phyloP scores from a whole-genome alignment of 495 filamentous ascomycete genomes.

The Cercophora samala region DNA sequence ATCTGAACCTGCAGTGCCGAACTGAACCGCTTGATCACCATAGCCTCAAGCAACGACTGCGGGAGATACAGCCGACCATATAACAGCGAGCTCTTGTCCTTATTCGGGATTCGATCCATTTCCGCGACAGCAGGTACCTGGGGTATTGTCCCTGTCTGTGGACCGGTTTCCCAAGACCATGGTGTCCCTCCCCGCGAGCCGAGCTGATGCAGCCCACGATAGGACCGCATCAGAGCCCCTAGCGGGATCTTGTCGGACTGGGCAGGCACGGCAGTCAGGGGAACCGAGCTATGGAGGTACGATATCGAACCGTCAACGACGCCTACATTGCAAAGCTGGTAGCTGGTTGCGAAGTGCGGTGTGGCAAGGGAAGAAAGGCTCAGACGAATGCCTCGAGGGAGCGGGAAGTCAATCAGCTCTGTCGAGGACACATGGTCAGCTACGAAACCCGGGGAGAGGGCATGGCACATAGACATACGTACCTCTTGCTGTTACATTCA shows the following conservation, averaged over 20 bases:
- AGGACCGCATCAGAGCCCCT: conserved; percentile 46
- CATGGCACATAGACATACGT: conserved; percentile 21
- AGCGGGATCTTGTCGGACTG: conserved; percentile 47
- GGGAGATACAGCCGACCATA: conserved; percentile 90
- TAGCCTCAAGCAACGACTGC: conserved; percentile 75
- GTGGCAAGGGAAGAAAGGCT: conserved; percentile 87
- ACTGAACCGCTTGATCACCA: conserved; percentile 78
- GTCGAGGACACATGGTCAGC: background rate
- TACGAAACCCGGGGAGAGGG: background rate
- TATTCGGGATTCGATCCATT: background rate
- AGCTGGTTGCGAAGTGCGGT: conserved; percentile 86
- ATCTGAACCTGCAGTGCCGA: conserved; percentile 76
- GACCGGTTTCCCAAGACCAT: conserved; percentile 9
- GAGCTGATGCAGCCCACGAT: conserved; percentile 43
- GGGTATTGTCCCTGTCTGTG: background rate
- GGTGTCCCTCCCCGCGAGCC: conserved; percentile 17
- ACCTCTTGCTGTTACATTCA: conserved; percentile 86
- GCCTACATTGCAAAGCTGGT: conserved; percentile 78
- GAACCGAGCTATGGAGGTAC: conserved; percentile 82
- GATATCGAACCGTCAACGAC: conserved; percentile 88
- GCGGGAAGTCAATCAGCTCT: conserved; percentile 82
- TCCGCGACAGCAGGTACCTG: background rate
- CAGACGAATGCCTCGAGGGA: conserved; percentile 74
- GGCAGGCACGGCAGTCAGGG: conserved; percentile 53
- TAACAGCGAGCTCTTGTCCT: conserved; percentile 54